These are phyloP conservation scores for Epichloe hybrida DNA, from an alignment of 2,329 filamentous ascomycete species.

Conservation along the genomic window DNA sequence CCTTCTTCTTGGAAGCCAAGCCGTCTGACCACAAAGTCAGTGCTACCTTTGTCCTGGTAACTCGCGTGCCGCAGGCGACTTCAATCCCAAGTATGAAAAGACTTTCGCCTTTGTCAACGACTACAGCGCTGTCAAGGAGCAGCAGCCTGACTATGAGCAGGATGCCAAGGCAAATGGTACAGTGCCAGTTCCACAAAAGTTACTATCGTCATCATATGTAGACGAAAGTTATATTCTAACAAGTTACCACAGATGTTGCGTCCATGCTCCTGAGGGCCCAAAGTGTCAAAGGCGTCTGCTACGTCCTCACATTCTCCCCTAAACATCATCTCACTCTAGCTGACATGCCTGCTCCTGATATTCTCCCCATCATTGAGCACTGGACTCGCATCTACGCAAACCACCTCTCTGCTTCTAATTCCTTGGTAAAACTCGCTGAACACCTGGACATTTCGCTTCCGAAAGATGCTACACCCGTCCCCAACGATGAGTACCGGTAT, in stretches of 20 bases:
- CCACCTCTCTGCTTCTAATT: conserved; percentile 61
- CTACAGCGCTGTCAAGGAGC: conserved; percentile 91
- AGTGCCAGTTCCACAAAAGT: not conserved
- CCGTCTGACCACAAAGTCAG: conserved; percentile 22
- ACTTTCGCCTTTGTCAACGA: conserved; percentile 97
- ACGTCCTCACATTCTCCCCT: conserved; percentile 92
- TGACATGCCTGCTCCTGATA: conserved; percentile 66
- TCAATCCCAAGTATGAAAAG: conserved; percentile 72
- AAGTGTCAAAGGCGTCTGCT: conserved; percentile 87
- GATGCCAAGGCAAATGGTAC: conserved; percentile 25
- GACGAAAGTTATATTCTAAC: not conserved
- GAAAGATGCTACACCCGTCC: conserved; percentile 25
- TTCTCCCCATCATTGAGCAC: conserved; percentile 69
- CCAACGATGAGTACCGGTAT: conserved; percentile 72
- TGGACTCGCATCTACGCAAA: conserved; percentile 85
- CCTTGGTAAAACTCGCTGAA: conserved; percentile 34
- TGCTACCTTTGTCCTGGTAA: conserved; percentile 96
- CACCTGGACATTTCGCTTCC: conserved; percentile 26
- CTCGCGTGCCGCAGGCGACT: conserved; percentile 70
- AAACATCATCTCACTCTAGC: conserved; percentile 85
- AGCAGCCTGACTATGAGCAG: conserved; percentile 63
- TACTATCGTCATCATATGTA: not conserved
- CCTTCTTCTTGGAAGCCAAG: not conserved
- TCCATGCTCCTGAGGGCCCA: conserved; percentile 69
- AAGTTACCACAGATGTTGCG: conserved; percentile 43